Percentiles rank a stretch among this genome's conserved stretches.
Conservation (phyloP, 2,329 filamentous ascomycete species). For the Colletotrichum paranaense region DNA sequence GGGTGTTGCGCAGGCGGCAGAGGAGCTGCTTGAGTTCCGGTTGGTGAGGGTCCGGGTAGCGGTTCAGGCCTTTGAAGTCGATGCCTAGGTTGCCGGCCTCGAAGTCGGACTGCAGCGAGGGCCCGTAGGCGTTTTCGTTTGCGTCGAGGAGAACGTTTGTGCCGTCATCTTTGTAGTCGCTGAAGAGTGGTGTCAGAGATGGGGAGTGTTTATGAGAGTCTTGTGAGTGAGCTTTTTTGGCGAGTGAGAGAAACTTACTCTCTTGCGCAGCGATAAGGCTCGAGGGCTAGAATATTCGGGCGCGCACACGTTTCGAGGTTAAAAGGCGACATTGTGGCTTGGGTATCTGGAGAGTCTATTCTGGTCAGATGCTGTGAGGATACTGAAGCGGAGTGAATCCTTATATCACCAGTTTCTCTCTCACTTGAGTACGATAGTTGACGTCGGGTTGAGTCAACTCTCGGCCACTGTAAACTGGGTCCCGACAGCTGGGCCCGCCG, state of each 20-base stretch:
- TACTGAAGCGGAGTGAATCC: background rate
- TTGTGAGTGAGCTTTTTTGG: background rate
- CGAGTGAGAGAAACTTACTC: conserved; percentile 67
- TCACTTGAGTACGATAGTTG: background rate
- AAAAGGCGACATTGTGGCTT: conserved; percentile 68
- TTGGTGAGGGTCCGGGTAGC: conserved; percentile 98
- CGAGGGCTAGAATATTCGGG: conserved; percentile 79
- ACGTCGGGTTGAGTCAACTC: conserved; percentile 13
- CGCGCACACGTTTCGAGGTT: conserved; percentile 80
- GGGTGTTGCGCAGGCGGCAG: conserved; percentile 87
- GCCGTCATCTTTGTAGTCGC: conserved; percentile 99
- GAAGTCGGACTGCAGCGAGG: conserved; percentile 71
- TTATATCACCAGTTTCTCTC: conserved; percentile 19
- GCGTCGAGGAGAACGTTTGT: conserved; percentile 96
- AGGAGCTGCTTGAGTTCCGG: conserved; percentile 85
- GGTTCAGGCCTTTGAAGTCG: conserved; percentile 85
- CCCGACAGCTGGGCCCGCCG: background rate
- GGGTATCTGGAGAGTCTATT: background rate
- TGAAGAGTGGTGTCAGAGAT: conserved; percentile 50
- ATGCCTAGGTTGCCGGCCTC: conserved; percentile 67
- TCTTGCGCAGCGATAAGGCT: conserved; percentile 84
- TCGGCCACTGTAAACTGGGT: conserved; percentile 7
- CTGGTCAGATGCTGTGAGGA: background rate
- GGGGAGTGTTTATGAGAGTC: background rate
- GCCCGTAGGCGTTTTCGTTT: conserved; percentile 97